Evolutionary conservation across 2,329 filamentous ascomycete genomes (phyloP).

Genomic region (Paecilomyces formosus): DNA sequence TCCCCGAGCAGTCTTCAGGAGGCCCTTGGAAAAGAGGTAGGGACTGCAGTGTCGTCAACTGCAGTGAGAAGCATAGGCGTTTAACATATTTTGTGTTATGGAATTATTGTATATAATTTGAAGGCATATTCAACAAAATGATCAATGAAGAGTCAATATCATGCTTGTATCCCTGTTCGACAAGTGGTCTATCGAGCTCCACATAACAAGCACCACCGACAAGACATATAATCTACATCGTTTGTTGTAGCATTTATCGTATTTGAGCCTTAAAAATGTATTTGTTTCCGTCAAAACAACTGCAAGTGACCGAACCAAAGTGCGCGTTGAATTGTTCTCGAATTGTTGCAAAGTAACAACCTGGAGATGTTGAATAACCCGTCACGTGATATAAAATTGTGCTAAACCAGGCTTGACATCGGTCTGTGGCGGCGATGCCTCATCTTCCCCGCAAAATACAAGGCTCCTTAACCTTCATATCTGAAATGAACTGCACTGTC

Average conservation of each 20-base stretch:
- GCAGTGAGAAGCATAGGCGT: background rate
- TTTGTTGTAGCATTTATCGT: background rate
- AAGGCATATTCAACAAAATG: background rate
- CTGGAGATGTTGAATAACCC: background rate
- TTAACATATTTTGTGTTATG: background rate
- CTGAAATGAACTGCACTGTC: background rate
- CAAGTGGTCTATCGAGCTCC: background rate
- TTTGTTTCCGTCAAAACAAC: background rate
- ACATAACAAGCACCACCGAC: no score
- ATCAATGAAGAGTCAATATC: background rate
- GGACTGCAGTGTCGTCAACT: background rate
- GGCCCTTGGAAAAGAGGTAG: background rate
- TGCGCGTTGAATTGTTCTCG: background rate
- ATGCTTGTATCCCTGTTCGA: background rate
- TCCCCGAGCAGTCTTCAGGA: background rate
- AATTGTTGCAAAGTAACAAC: no score
- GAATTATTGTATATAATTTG: background rate
- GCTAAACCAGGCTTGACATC: background rate
- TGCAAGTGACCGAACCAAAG: background rate
- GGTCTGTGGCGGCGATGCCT: background rate
- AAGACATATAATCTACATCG: background rate
- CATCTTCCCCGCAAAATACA: background rate
- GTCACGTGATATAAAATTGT: background rate
- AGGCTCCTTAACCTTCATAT: background rate
- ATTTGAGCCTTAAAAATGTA: background rate